These are phyloP conservation scores for Coemansia sp. DNA, from an alignment of 371 early-diverging fungal species.

Conservation along the genomic window DNA sequence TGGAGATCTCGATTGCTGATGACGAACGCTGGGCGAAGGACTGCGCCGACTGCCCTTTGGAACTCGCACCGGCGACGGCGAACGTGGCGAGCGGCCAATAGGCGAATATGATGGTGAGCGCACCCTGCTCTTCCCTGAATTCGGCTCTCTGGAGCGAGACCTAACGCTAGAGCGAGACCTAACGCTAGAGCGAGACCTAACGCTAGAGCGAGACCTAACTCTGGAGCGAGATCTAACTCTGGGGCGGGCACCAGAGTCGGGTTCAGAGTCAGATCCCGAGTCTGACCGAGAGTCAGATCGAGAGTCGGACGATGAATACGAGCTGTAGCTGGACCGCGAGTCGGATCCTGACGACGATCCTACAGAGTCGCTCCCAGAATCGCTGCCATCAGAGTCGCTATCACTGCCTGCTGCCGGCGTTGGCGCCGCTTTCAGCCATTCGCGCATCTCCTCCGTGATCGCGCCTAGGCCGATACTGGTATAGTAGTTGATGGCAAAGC, in stretches of 20 bases:
- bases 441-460: constrained; percentile 91
- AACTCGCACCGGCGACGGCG: background rate
- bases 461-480: constrained; percentile 93
- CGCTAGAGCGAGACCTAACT: background rate
- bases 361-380: constrained; percentile 18
- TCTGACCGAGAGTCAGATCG: background rate
- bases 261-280: constrained; percentile 5
- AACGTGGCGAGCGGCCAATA: constrained; percentile 6
- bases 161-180: background rate
- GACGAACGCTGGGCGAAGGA: background rate
- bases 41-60: background rate
- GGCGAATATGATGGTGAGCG: constrained; percentile 44
- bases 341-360: constrained; percentile 14
- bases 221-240: constrained; percentile 7
- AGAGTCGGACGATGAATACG: background rate
- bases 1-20: background rate
- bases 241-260: constrained; percentile 13
- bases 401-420: constrained; percentile 9
- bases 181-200: background rate
- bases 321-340: constrained; percentile 16
- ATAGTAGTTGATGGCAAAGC: constrained; percentile 98
- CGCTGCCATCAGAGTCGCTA: constrained; percentile 19
- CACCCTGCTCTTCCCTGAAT: constrained; percentile 4
- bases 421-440: constrained; percentile 60
- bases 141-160: no score